Percentiles rank a stretch among this genome's conserved stretches.
Evolutionary conservation across 2,329 filamentous ascomycete species (phyloP).

Genomic region (Alternaria alternata): DNA sequence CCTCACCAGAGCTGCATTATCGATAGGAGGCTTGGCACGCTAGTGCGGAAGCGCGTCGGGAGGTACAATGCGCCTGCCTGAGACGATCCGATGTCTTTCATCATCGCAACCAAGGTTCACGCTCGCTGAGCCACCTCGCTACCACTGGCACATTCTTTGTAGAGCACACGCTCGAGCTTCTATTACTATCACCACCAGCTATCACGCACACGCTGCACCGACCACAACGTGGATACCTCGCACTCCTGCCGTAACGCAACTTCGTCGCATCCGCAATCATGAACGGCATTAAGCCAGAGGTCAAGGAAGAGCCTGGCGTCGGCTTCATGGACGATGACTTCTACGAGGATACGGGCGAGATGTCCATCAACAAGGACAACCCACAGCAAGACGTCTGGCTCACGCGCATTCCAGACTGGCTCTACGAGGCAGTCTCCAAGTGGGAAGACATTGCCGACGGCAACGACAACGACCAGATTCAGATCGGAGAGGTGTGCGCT

Average conservation of each 20-base stretch:
- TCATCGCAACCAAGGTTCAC: not conserved
- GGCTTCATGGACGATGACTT: conserved; percentile 53
- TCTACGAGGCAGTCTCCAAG: conserved; percentile 49
- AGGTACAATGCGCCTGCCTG: conserved; percentile 15
- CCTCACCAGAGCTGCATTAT: conserved; percentile 18
- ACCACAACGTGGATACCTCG: not conserved
- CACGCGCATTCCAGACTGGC: conserved; percentile 51
- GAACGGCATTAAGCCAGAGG: conserved; percentile 53
- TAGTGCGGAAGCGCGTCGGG: conserved; percentile 23
- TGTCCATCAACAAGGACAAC: conserved; percentile 43
- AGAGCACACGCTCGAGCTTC: not conserved
- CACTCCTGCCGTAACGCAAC: not conserved
- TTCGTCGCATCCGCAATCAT: conserved; percentile 27
- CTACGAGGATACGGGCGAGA: conserved; percentile 56
- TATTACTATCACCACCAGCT: not conserved
- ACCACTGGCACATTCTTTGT: conserved; percentile 3
- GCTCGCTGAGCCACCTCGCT: conserved; percentile 10
- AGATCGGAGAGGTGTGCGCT: conserved; percentile 47
- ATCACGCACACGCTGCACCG: not conserved
- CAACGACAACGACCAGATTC: conserved; percentile 50
- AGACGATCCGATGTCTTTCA: conserved; percentile 17
- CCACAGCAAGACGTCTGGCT: conserved; percentile 46
- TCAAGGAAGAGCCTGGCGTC: conserved; percentile 51
- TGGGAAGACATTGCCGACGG: conserved; percentile 46
- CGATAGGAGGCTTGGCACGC: conserved; percentile 32